Conservation (phyloP, 305 asterid species). For the Nicotiana rustica region DNA sequence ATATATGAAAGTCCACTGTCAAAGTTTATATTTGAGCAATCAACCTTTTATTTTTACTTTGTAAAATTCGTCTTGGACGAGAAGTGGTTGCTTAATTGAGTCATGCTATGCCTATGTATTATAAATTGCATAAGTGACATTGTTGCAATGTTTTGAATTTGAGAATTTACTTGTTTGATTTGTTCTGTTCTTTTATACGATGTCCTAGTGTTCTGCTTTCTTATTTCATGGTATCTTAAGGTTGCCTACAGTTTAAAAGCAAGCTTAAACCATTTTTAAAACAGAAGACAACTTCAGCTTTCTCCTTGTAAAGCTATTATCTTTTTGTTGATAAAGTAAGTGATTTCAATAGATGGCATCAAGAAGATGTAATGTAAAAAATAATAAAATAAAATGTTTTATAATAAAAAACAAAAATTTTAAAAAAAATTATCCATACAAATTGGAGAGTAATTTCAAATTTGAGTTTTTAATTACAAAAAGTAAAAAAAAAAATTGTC, state of each 20-base stretch:
- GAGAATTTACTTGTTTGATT: not conserved
- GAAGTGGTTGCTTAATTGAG: not conserved
- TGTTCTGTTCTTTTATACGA: not conserved
- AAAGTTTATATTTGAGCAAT: not conserved
- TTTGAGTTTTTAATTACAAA: too few relatives aligned
- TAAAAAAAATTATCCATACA: too few relatives aligned
- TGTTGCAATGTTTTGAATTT: not conserved
- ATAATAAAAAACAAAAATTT: too few relatives aligned
- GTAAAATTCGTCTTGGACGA: too few relatives aligned
- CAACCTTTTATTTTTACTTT: not conserved
- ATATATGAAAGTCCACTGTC: not conserved
- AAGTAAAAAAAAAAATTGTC: too few relatives aligned
- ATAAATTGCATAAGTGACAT: not conserved
- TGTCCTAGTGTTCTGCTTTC: not conserved
- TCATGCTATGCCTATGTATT: not conserved
- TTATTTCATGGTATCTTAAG: not conserved
- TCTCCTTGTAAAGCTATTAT: not conserved
- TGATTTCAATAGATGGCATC: too few relatives aligned
- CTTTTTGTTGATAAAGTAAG: not conserved
- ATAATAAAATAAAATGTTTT: too few relatives aligned
- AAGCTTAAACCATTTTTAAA: conserved; percentile 10
- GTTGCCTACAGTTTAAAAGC: not conserved
- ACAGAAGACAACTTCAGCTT: not conserved
- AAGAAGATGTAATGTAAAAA: too few relatives aligned
- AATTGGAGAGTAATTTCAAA: too few relatives aligned